Evolutionary conservation across 257 asterid genomes (phyloP).

Genomic region (Leonotis leonurus): DNA sequence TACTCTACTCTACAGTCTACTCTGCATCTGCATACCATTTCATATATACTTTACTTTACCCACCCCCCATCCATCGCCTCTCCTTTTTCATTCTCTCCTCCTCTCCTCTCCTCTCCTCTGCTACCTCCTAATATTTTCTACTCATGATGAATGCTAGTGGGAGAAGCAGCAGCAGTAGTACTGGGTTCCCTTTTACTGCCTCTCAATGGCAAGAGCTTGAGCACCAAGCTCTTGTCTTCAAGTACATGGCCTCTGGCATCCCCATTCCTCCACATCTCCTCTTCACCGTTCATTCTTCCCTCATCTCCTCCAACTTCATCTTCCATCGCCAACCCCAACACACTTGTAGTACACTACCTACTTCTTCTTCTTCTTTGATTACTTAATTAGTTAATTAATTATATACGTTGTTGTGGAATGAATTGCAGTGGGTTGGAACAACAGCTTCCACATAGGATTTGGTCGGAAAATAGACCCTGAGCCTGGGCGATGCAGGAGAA

Average conservation of each 20-base stretch:
- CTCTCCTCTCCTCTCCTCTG: neutral
- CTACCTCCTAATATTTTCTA: too few relatives aligned
- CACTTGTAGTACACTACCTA: neutral
- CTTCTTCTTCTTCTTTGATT: neutral
- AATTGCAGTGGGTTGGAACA: slow-evolving; percentile 67
- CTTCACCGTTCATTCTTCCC: slow-evolving; percentile 58
- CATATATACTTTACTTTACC: too few relatives aligned
- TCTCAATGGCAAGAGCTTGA: slow-evolving; percentile 94
- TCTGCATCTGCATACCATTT: too few relatives aligned
- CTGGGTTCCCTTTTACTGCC: slow-evolving; percentile 68
- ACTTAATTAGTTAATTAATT: too few relatives aligned
- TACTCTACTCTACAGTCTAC: slow-evolving; percentile 18
- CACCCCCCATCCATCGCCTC: neutral
- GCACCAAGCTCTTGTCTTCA: slow-evolving; percentile 85
- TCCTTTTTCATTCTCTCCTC: neutral
- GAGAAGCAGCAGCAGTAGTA: slow-evolving; percentile 16
- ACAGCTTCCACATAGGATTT: slow-evolving; percentile 70
- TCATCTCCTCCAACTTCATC: slow-evolving; percentile 52
- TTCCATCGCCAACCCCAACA: slow-evolving; percentile 61
- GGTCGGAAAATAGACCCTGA: slow-evolving; percentile 87
- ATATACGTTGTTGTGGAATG: neutral
- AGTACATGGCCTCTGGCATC: slow-evolving; percentile 77
- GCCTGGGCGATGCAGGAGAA: slow-evolving; percentile 95
- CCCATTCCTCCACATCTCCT: slow-evolving; percentile 93
- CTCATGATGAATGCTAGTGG: slow-evolving; percentile 37